Percentiles rank a stretch among this genome's conserved stretches.
Evolutionary conservation across 2,329 filamentous ascomycete genomes (phyloP).

Genomic region (Aspergillus quadricinctus): DNA sequence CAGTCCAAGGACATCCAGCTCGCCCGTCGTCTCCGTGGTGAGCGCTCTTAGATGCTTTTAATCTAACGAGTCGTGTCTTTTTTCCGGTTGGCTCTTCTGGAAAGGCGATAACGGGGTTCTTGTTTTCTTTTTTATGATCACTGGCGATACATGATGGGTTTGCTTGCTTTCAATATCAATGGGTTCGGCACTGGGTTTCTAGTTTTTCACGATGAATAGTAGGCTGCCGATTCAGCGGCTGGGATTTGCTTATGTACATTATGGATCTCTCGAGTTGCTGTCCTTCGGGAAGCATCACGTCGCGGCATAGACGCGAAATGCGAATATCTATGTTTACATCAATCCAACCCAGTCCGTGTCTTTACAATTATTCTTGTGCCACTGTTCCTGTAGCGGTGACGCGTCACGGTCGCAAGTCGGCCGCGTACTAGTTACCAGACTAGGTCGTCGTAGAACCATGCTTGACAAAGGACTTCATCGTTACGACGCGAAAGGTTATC

Average conservation of each 20-base stretch:
- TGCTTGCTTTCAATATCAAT: conserved; percentile 37
- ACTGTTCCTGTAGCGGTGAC: not conserved
- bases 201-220: conserved; percentile 31
- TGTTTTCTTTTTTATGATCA: conserved; percentile 36
- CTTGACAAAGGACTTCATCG: not conserved
- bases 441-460: not conserved
- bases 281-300: conserved; percentile 26
- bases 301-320: conserved; percentile 34
- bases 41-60: conserved; percentile 64
- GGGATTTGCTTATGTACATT: conserved; percentile 33
- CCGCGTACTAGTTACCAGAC: not conserved
- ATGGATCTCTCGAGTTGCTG: conserved; percentile 25
- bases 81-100: conserved; percentile 33
- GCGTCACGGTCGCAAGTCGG: conserved; percentile 1
- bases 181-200: conserved; percentile 37
- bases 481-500: not conserved
- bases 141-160: conserved; percentile 44
- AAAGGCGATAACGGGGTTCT: conserved; percentile 39
- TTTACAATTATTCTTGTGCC: not conserved
- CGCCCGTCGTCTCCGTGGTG: conserved; percentile 88
- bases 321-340: conserved; percentile 20
- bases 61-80: conserved; percentile 26
- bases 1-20: conserved; percentile 93
- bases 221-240: conserved; percentile 23
- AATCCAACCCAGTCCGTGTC: conserved; percentile 17